phyloP scores from a whole-genome alignment of 495 filamentous ascomycete genomes.

The Xylona heveae region DNA sequence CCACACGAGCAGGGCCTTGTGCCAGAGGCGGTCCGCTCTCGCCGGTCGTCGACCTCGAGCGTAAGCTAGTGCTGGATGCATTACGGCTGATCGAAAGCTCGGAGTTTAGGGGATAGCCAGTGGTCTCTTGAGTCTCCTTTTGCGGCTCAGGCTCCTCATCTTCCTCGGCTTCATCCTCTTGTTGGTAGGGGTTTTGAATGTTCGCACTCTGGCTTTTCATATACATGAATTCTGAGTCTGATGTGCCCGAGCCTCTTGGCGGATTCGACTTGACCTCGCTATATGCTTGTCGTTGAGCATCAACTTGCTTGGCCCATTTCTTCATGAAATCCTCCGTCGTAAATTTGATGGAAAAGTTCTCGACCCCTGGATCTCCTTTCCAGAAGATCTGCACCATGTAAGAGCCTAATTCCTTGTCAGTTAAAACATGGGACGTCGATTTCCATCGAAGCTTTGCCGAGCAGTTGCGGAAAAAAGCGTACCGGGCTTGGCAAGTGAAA shows the following conservation, averaged over 20 bases:
- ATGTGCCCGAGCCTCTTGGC: conserved; percentile 30
- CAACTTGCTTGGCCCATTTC: conserved; percentile 56
- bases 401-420: conserved; percentile 38
- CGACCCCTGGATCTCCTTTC: conserved; percentile 91
- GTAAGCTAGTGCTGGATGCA: conserved; percentile 56
- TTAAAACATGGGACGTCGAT: not conserved
- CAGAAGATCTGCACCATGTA: conserved; percentile 96
- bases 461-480: conserved; percentile 8
- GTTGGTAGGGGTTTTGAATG: conserved; percentile 58
- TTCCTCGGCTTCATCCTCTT: conserved; percentile 65
- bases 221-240: conserved; percentile 60
- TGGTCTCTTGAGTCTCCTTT: conserved; percentile 6
- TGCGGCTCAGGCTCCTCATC: conserved; percentile 11
- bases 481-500: conserved; percentile 71
- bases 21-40: conserved; percentile 36
- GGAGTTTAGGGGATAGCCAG: conserved; percentile 2
- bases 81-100: conserved; percentile 41
- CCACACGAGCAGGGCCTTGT: conserved; percentile 1
- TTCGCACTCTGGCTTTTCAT: conserved; percentile 36
- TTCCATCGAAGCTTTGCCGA: not conserved
- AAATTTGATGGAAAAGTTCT: conserved; percentile 91
- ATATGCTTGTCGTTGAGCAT: conserved; percentile 30
- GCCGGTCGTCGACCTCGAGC: conserved; percentile 58
- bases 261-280: conserved; percentile 22
- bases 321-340: conserved; percentile 76